Evolutionary conservation across 1,284 basidiomycete genomes (phyloP).

Genomic region (Sutorius eximius): DNA sequence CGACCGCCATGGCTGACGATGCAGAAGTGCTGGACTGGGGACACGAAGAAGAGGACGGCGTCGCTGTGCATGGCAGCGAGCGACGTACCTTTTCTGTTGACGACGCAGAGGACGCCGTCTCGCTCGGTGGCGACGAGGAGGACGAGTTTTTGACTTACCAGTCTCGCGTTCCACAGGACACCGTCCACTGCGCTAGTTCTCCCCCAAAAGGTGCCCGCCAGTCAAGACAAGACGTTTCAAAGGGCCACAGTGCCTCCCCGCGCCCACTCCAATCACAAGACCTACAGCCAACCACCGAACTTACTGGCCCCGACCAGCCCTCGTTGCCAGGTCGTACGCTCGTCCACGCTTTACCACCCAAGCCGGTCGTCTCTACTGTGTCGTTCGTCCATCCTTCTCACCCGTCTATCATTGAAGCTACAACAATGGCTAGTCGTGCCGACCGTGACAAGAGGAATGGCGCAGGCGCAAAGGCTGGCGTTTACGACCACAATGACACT

Average conservation of each 20-base stretch:
- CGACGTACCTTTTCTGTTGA: slow-evolving; percentile 38
- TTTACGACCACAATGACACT: slow-evolving; percentile 37
- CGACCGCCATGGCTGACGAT: slow-evolving; percentile 61
- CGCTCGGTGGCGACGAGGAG: slow-evolving; percentile 70
- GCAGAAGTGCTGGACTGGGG: slow-evolving; percentile 73
- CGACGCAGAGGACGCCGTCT: slow-evolving; percentile 67
- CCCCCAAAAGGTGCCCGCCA: slow-evolving; percentile 19
- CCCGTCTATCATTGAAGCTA: slow-evolving; percentile 55
- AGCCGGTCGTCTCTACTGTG: slow-evolving; percentile 57
- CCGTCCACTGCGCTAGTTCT: slow-evolving; percentile 8
- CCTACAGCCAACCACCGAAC: slow-evolving; percentile 19
- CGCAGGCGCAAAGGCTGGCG: slow-evolving; percentile 29
- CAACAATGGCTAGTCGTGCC: slow-evolving; percentile 53
- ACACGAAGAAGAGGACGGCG: slow-evolving; percentile 63
- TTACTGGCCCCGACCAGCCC: slow-evolving; percentile 29
- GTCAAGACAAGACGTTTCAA: slow-evolving; percentile 14
- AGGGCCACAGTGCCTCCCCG: slow-evolving; percentile 8
- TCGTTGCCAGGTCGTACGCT: slow-evolving; percentile 32
- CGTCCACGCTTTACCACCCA: slow-evolving; percentile 71
- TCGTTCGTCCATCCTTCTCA: slow-evolving; percentile 57
- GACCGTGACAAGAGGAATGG: slow-evolving; percentile 36
- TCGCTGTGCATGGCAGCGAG: slow-evolving; percentile 27
- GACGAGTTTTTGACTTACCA: slow-evolving; percentile 45
- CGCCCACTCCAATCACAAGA: slow-evolving; percentile 20
- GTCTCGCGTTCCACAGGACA: slow-evolving; percentile 31